Base-by-base conservation (phyloP, 495 filamentous ascomycete species). In the Xylaria nigripes region DNA sequence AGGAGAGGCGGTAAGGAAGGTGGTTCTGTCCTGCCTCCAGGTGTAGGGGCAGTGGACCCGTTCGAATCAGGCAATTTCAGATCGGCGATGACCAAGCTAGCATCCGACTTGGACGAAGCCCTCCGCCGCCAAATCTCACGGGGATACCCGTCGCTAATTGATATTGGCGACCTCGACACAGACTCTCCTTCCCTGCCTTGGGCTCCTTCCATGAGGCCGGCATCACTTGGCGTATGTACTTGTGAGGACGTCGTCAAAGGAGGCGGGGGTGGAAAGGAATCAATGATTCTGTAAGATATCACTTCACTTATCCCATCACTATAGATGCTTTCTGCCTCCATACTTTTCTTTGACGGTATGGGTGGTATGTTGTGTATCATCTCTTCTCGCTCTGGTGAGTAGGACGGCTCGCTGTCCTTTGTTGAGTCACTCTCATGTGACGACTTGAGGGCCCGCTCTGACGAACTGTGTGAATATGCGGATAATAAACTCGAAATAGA, bases 401-500 rank as follows among this genome's bases (percentile, higher is more conserved):
- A 61, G 25, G 69, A 65, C 10, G 71, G 67, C 27, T 60, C 62
- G 40, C 67, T 68, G 7, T 70, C 65, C 54, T 62, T 64, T 53
- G 61, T 61, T 34, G 59, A 62, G 24, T 60, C 59, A 55, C 66
- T 72, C 32, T 64, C 61, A 32, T 63, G 59, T 38, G 61, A 63
- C 25, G 71, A 67, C 47, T 61, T 63, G 38, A 63, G 61, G 25
- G 66, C 68, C 29, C 67, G 66, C 29, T 72, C 70, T 6, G 63
- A 61, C 10, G 71, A 68, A 47, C 65, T 67, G 50, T 69, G 60
- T 29, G 72, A 70, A 60, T 77, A 75, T 6, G 74, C 74, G 18
- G 70, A 75, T 22, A 76, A 43, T 4, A 77, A 48, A 55, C 72
- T 75, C 9, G 68, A 74, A 54, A 76, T 59, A n/a, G 74, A 77